These are phyloP conservation scores for Fusarium hainanense DNA, from an alignment of 2,329 filamentous ascomycete genomes.

Conservation along the genomic window DNA sequence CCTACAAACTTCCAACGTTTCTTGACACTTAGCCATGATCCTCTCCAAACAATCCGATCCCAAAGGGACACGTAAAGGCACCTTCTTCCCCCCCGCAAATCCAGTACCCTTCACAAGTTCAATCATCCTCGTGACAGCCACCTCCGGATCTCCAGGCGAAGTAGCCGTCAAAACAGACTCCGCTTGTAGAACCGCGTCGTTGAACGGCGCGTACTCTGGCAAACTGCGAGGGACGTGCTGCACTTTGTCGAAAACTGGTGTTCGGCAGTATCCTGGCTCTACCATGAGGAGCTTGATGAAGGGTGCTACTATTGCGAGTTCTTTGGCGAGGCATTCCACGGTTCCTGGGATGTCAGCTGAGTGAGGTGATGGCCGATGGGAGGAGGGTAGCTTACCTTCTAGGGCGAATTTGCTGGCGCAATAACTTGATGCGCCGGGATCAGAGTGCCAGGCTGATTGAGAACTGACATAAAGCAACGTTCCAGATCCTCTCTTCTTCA, in stretches of 20 bases:
- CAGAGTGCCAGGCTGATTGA: constrained; percentile 49
- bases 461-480: constrained; percentile 52
- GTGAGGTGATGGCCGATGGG: not conserved
- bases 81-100: constrained; percentile 41
- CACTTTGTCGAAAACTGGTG: constrained; percentile 53
- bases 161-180: constrained; percentile 43
- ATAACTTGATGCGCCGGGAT: constrained; percentile 49
- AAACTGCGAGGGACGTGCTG: constrained; percentile 43
- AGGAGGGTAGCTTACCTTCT: constrained; percentile 34
- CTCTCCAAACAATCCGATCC: constrained; percentile 63
- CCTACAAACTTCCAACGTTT: constrained; percentile 59
- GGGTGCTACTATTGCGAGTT: constrained; percentile 36
- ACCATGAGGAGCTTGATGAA: constrained; percentile 53
- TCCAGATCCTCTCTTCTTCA: constrained; percentile 47
- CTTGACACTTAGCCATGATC: constrained; percentile 63
- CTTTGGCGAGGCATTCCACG: constrained; percentile 44
- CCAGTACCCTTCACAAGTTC: constrained; percentile 63
- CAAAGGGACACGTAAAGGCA: constrained; percentile 62
- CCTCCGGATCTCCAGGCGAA: constrained; percentile 62
- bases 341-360: constrained; percentile 19
- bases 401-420: constrained; percentile 49
- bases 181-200: constrained; percentile 37
- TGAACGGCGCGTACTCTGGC: constrained; percentile 48
- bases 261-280: constrained; percentile 56
- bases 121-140: constrained; percentile 64